Evolutionary conservation across 2,329 filamentous ascomycete species (phyloP), one percentile per base, ranked within the genome.

Genomic region (Xylariaceae sp.): DNA sequence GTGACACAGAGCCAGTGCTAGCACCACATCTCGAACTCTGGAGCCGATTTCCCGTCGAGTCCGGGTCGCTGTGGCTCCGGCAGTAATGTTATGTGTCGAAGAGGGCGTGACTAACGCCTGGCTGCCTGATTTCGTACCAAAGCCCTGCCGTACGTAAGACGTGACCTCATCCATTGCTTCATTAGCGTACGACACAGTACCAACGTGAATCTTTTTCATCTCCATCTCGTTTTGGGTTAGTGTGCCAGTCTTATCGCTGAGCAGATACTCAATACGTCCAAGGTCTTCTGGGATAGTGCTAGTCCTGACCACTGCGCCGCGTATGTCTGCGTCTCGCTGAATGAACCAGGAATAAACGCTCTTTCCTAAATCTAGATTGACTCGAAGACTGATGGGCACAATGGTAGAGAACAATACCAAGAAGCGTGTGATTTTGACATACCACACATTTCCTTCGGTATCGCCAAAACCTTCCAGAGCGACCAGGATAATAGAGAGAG

Each of bases 141-240:
- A 96, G 5, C 89, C 91, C 72, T 97, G 93, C 61, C 84, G 87
- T 47, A 99, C 84, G 71, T 96, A 97, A 0, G 90, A 84, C 11
- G 86, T 79, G 11, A 99, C 95, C 76, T 99, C 96, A 66, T 98
- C 95, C 95, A 99, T 99, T 8, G 95, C 94, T 71, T 99, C 95
- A 66, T 96, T 96, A 29, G 94, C 95, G 69, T 99, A 99, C 1
- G 94, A 98, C 1, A 98, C 95, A 8, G 95, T 99, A 8, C 96
- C 95, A 50, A 99, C 91, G 69, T 99, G 96, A 5, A 99, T 94
- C 76, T 99, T 99, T 72, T 96, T 96, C 83, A 99, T 89, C 70
- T 97, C 94, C 93, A 97, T 97, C 69, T 96, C 92, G 69, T 99
- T 99, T 67, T 98, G 92, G 0, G 95, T 99, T 58, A 99, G 75